Conservation (phyloP, 2,329 filamentous ascomycete species). For the Alternaria gaisen region DNA sequence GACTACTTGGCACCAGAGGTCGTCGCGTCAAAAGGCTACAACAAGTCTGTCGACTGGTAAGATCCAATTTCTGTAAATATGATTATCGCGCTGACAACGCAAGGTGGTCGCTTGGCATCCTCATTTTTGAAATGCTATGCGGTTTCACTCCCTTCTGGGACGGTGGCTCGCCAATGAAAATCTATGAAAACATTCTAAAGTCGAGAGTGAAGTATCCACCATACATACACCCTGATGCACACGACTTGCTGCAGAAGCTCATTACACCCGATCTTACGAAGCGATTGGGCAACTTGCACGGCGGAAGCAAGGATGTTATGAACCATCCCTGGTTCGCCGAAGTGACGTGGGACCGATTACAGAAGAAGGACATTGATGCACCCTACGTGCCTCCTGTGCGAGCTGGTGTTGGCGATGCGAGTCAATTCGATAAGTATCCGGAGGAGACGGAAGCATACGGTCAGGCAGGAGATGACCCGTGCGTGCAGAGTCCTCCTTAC, state of each 20-base stretch:
- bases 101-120: conserved; percentile 97
- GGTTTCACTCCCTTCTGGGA: conserved; percentile 99
- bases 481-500: conserved; percentile 59
- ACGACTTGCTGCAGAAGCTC: conserved; percentile 88
- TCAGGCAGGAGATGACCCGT: conserved; percentile 81
- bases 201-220: conserved; percentile 96
- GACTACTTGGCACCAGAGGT: conserved; percentile 98
- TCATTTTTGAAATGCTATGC: conserved; percentile 99
- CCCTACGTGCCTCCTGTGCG: conserved; percentile 97
- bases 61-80: conserved; percentile 46
- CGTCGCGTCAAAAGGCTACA: conserved; percentile 99
- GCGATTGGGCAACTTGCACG: conserved; percentile 91
- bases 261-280: conserved; percentile 97
- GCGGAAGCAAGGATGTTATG: conserved; percentile 91
- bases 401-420: conserved; percentile 91
- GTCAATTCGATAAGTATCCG: conserved; percentile 97
- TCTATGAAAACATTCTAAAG: conserved; percentile 98
- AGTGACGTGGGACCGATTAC: conserved; percentile 95
- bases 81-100: conserved; percentile 12
- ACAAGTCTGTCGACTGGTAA: conserved; percentile 99
- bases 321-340: conserved; percentile 96
- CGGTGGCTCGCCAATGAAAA: conserved; percentile 96
- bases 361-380: conserved; percentile 96
- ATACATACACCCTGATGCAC: conserved; percentile 93
- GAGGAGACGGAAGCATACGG: conserved; percentile 97